phyloP scores from a whole-genome alignment of 805 yeast species.

The Kodamaea hsintzibuensis region DNA sequence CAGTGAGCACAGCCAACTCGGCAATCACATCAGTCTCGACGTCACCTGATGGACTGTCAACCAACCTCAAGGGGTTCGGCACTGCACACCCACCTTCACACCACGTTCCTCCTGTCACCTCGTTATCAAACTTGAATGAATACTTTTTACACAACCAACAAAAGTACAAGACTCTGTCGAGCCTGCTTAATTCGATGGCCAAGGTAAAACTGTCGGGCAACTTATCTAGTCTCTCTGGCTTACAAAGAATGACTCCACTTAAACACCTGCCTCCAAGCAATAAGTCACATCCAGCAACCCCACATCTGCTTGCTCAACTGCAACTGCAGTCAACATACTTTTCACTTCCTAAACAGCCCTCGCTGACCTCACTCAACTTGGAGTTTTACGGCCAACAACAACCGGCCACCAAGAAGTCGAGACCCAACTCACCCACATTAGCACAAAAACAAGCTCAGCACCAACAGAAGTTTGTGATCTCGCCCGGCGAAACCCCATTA shows the following conservation, averaged over 20 bases:
- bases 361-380: conserved; percentile 36
- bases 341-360: conserved; percentile 25
- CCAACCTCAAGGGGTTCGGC: conserved; percentile 10
- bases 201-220: conserved; percentile 26
- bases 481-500: conserved; percentile 49
- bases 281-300: conserved; percentile 12
- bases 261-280: conserved; percentile 19
- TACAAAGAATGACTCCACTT: conserved; percentile 47
- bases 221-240: conserved; percentile 22
- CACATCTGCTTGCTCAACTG: conserved; percentile 19
- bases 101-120: conserved; percentile 11
- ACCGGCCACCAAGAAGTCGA: conserved; percentile 38
- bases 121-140: conserved; percentile 34
- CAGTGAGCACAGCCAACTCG: conserved; percentile 25
- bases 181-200: conserved; percentile 21
- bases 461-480: conserved; percentile 12
- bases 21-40: conserved; percentile 32
- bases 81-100: conserved; percentile 7
- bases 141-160: conserved; percentile 28
- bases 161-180: conserved; percentile 16
- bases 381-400: conserved; percentile 27
- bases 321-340: conserved; percentile 14
- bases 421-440: conserved; percentile 48
- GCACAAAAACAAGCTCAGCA: conserved; percentile 1
- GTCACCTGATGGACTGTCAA: conserved; percentile 29